A percentile compares a stretch with the other conserved stretches of the same genome.
phyloP scores from a whole-genome alignment of 352 stramenopile genomes.

The Phytophthora niederhauseri region DNA sequence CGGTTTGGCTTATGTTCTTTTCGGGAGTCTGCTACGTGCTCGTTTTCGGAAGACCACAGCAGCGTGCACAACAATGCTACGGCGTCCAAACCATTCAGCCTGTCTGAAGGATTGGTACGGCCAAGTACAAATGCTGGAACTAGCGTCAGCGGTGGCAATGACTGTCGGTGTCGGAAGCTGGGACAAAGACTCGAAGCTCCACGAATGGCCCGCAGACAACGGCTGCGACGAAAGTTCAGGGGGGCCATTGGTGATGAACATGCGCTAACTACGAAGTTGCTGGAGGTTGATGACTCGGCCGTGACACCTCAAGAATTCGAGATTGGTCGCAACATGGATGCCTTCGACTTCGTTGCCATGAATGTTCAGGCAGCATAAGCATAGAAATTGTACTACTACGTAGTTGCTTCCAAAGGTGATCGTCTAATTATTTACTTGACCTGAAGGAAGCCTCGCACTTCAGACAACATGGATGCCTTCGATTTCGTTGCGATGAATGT shows the following conservation, averaged over 20 bases:
- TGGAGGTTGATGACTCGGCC: constrained; percentile 32
- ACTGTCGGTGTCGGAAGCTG: constrained; percentile 48
- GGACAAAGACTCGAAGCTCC: constrained; percentile 40
- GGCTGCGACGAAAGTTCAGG: constrained; percentile 44
- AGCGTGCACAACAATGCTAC: constrained; percentile 27
- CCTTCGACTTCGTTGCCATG: constrained; percentile 39
- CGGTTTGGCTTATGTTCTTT: constrained; percentile 1
- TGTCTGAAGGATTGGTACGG: constrained; percentile 5
- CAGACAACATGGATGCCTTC: constrained; percentile 43
- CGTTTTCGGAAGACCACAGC: constrained; percentile 20
- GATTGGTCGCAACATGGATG: constrained; percentile 31
- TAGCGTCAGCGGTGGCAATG: constrained; percentile 8
- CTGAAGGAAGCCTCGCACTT: constrained; percentile 84
- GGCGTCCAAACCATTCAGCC: constrained; percentile 14
- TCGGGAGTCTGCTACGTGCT: constrained; percentile 9
- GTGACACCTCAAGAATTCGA: constrained; percentile 10
- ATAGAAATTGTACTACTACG: too few species aligned
- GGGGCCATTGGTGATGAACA: constrained; percentile 32
- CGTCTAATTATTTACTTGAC: constrained; percentile 58
- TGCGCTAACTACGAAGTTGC: constrained; percentile 45
- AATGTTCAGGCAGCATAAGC: constrained; percentile 11
- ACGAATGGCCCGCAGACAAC: constrained; percentile 24
- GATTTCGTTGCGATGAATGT: constrained; percentile 34
- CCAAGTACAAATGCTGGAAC: constrained; percentile 6
- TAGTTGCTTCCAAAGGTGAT: constrained; percentile 9